Evolutionary conservation across 2,329 filamentous ascomycete genomes (phyloP).

Genomic region (Zymoseptoria tritici): DNA sequence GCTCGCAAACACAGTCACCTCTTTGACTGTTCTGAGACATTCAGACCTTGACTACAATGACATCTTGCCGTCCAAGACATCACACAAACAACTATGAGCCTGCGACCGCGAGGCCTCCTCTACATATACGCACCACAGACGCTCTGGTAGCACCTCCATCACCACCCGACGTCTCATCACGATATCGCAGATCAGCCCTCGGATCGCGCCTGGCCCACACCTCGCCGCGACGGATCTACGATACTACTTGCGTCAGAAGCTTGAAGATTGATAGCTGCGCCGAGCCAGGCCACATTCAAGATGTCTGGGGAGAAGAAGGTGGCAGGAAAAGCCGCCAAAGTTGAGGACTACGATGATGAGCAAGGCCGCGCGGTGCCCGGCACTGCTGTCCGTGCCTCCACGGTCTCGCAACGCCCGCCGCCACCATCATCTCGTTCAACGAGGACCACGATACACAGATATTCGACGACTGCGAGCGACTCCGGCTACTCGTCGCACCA

Average conservation of each 20-base stretch:
- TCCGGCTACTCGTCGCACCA: conserved; percentile 52
- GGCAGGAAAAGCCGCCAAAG: conserved; percentile 15
- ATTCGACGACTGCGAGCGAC: conserved; percentile 44
- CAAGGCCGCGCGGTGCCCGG: conserved; percentile 37
- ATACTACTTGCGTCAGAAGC: not conserved
- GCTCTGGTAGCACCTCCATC: not conserved
- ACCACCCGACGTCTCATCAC: not conserved
- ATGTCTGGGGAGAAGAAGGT: not conserved
- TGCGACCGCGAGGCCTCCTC: not conserved
- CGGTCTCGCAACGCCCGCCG: conserved; percentile 33
- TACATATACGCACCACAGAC: not conserved
- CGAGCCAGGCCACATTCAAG: not conserved
- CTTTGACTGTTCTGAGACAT: not conserved
- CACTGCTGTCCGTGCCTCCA: conserved; percentile 39
- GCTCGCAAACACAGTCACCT: not conserved
- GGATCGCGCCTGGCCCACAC: not conserved
- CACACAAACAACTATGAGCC: not conserved
- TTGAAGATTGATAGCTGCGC: not conserved
- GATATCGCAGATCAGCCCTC: not conserved
- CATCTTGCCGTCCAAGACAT: not conserved
- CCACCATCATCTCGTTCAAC: conserved; percentile 24
- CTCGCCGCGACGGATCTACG: not conserved
- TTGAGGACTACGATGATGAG: conserved; percentile 39
- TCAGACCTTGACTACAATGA: not conserved
- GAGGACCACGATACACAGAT: conserved; percentile 17